Evolutionary conservation across 352 stramenopile species (phyloP), one percentile per base, ranked within the genome.

Genomic region (Phytophthora sp.): DNA sequence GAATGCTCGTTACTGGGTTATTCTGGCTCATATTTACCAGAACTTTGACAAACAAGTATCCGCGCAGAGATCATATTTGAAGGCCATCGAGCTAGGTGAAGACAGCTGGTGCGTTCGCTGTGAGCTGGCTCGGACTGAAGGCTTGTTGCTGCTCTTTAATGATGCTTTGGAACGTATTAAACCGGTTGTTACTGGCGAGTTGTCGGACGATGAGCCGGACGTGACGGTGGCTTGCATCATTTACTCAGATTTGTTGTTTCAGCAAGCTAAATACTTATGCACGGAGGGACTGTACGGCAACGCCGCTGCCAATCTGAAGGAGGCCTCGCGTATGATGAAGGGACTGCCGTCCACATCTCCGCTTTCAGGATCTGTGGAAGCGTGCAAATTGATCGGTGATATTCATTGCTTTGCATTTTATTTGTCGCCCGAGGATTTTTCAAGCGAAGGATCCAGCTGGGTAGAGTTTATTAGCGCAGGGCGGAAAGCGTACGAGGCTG

Each of bases 401-500:
- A 76, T 96, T 27, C 82, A 94, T 57, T 82, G 78, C 47, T 94
- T 95, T 61, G 83, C 85, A 20, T 96, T 93, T 57, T 92, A 92
- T 62, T 71, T 96, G 56, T 83, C 86, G 7, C 84, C 86, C 4
- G 55, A 71, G 11, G 66, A 90, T n/a, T 95, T 95, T 60, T 66
- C 59, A 46, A 63, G 50, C 7, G 51, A 71, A 16, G 60, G 54
- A 21, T 63, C 60, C 1, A 77, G 53, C 8, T 96, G 88, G 88
- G 54, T 91, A 33, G 61, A 79, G 0, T 94, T 96, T 39, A 76
- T 96, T 9, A 45, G 57, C 5, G 57, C 73, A 47, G 84, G 86
- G 15, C 63, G 78, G 24, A 74, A 80, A 23, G 82, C 88, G 4
- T 94, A 93, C 41, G 69, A 84, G 55, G 66, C 66, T 5, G 65